Percentiles rank a stretch among this genome's conserved stretches.
Conservation (phyloP, 129 eudicot species). For the Pseudognaphalium luteoalbum region DNA sequence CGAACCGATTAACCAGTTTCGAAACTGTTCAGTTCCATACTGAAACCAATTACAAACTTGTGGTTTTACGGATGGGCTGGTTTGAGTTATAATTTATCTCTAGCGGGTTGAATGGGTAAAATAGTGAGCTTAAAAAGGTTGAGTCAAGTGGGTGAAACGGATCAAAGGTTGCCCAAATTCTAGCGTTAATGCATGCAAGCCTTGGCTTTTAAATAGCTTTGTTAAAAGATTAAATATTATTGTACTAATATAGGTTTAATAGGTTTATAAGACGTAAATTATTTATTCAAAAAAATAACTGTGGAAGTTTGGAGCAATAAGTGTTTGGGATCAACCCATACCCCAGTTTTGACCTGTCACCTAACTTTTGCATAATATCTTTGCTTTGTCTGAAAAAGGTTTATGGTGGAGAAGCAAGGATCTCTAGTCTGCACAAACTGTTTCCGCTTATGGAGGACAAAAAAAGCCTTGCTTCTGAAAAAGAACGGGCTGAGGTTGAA, state of each 20-base stretch:
- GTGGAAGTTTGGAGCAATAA: background rate
- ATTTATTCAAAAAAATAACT: background rate
- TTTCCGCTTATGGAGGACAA: constrained; percentile 93
- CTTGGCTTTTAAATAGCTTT: background rate
- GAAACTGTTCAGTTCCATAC: background rate
- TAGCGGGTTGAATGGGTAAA: background rate
- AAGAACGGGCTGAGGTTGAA: constrained; percentile 62
- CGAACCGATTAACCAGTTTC: background rate
- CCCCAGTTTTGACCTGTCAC: background rate
- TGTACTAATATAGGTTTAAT: background rate
- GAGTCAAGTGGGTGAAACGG: background rate
- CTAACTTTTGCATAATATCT: constrained; percentile 7
- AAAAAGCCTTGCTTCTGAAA: constrained; percentile 70
- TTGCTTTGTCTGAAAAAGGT: constrained; percentile 47
- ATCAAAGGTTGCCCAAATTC: background rate
- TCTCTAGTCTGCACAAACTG: constrained; percentile 64
- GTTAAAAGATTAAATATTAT: background rate
- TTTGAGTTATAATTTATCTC: background rate
- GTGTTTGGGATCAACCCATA: background rate
- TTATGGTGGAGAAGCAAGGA: constrained; percentile 94
- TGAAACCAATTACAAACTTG: background rate
- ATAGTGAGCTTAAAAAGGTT: background rate
- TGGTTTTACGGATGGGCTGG: background rate
- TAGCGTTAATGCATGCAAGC: background rate
- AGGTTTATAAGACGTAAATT: no score